Evolutionary conservation across 1,284 basidiomycete species (phyloP), one percentile per base, ranked within the genome.

Genomic region (Grifola frondosa): DNA sequence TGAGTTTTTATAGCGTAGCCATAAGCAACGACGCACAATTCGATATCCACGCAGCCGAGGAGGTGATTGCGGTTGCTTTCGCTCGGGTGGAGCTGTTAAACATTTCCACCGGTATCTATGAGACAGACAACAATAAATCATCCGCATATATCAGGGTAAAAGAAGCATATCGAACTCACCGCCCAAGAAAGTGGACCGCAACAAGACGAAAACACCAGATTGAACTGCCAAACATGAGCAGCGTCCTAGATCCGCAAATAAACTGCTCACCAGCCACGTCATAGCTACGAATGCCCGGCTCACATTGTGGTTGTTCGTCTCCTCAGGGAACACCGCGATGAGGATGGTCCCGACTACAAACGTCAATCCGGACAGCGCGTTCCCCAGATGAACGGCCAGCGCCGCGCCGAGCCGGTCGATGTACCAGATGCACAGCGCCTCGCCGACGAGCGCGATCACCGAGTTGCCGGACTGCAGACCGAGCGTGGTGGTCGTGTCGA

Each of bases 401-500:
- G 80, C 65, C 16, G 80, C 66, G 11, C 80, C 80, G 3, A 75
- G 70, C 34, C 67, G 68, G 57, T 84, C 81, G 33, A 83, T 69
- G 67, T 75, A 79, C 32, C 80, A 57, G 20, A 82, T 66, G 55
- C 80, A 81, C 31, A 72, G 67, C 2, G 66, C 71, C 51, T 82
- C 75, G 6, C 78, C 80, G 36, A 79, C 67, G 25, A 84, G 66
- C 4, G 78, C 80, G 44, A 81, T 75, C 44, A 82, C 66, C 34
- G 73, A 77, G 65, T 81, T 81, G 59, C 81, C 77, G 6, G 72
- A 75, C 60, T 82, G 79, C 59, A 84, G 75, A 20, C 81, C 66
- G 16, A 84, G 71, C 25, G 60, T 60, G 8, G 57, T 57, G 10
- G 55, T 55, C 3, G 60, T 60, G 45, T 58, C 54, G 34, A 81